phyloP scores from a whole-genome alignment of 2,329 filamentous ascomycete species.

The Alternaria ventricosa region DNA sequence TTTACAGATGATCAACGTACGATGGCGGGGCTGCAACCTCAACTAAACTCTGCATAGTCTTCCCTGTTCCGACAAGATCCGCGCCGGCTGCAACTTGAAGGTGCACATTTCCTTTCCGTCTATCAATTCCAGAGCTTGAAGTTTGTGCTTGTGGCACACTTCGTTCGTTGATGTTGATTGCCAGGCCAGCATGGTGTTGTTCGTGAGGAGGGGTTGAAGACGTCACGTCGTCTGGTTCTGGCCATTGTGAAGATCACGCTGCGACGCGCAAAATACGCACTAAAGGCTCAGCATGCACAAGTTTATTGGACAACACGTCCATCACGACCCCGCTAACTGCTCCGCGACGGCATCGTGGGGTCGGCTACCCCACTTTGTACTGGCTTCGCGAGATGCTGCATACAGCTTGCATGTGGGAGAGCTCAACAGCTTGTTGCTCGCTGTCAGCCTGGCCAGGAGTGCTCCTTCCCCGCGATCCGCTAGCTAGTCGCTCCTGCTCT shows the following conservation, averaged over 20 bases:
- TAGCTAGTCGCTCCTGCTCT: constrained; percentile 7
- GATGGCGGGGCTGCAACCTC: background rate
- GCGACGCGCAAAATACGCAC: constrained; percentile 12
- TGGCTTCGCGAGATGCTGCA: constrained; percentile 23
- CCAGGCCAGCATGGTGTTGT: background rate
- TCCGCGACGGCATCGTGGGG: constrained; percentile 13
- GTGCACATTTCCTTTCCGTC: background rate
- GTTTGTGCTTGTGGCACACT: background rate
- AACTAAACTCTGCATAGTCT: background rate
- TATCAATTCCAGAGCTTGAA: background rate
- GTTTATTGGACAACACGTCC: constrained; percentile 18
- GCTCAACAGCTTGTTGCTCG: constrained; percentile 32
- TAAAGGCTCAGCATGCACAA: constrained; percentile 21
- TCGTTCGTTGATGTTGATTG: background rate
- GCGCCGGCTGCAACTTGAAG: background rate
- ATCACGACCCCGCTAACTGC: constrained; percentile 17
- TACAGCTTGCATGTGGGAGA: constrained; percentile 25
- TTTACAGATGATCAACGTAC: background rate
- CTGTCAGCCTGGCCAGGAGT: constrained; percentile 14
- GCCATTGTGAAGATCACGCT: constrained; percentile 18
- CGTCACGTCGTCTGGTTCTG: constrained; percentile 17
- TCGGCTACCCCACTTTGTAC: constrained; percentile 36
- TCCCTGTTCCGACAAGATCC: background rate
- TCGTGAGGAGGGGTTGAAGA: constrained; percentile 13
- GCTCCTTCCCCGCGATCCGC: constrained; percentile 7